These are phyloP conservation scores for Hyphopichia homilentoma DNA, from an alignment of 805 yeast genomes.

Conservation along the genomic window DNA sequence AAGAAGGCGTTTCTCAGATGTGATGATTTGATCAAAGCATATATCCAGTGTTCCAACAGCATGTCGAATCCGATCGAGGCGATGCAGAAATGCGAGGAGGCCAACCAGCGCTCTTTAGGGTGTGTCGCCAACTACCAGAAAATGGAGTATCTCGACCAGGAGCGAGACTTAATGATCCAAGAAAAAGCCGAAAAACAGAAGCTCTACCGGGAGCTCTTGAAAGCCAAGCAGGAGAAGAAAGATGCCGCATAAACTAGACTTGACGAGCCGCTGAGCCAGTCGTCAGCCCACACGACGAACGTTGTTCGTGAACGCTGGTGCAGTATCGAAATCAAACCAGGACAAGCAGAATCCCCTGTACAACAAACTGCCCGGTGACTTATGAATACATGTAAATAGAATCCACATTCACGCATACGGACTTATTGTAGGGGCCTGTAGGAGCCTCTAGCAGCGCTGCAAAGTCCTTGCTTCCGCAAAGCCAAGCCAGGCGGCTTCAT, in stretches of 20 bases:
- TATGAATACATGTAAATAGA: not conserved
- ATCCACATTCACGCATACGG: not conserved
- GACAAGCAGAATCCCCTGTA: too few species aligned
- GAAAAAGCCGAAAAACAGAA: constrained; percentile 40
- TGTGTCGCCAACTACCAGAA: constrained; percentile 63
- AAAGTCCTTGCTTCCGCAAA: too few species aligned
- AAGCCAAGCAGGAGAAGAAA: not conserved
- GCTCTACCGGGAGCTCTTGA: constrained; percentile 5
- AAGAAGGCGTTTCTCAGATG: constrained; percentile 61
- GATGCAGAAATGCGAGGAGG: constrained; percentile 61
- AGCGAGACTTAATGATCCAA: constrained; percentile 60
- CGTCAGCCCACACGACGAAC: not conserved
- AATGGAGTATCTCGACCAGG: constrained; percentile 62
- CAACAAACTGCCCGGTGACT: too few species aligned
- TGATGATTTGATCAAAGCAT: constrained; percentile 64
- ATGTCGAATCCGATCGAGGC: constrained; percentile 57
- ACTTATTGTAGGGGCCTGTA: too few species aligned
- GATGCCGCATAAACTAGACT: not conserved
- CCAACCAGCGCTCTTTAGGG: constrained; percentile 53
- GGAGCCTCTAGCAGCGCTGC: too few species aligned
- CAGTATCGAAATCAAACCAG: too few species aligned
- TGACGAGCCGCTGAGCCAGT: too few species aligned
- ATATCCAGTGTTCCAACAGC: constrained; percentile 61
- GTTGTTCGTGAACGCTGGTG: too few species aligned
- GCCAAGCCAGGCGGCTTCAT: not conserved